These are phyloP conservation scores for Ascochyta lentis DNA, from an alignment of 2,329 filamentous ascomycete species.

Conservation along the genomic window DNA sequence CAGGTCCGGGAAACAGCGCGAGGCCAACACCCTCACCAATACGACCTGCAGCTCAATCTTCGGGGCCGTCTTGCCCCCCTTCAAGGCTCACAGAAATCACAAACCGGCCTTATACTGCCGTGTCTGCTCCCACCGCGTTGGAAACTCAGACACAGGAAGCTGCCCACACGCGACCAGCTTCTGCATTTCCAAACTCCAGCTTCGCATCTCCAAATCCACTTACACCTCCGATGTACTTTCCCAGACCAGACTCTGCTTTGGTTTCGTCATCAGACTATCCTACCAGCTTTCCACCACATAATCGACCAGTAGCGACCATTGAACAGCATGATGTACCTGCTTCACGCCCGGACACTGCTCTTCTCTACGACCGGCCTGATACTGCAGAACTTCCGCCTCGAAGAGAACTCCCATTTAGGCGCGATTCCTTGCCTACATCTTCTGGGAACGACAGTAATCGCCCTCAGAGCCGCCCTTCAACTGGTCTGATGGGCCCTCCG, in stretches of 20 bases:
- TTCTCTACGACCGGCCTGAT: conserved; percentile 24
- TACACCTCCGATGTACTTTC: conserved; percentile 36
- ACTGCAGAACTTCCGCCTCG: conserved; percentile 43
- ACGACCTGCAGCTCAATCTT: conserved; percentile 7
- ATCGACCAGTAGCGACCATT: conserved; percentile 5
- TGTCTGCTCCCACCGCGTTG: conserved; percentile 14
- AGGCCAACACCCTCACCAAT: neutral
- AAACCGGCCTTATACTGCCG: conserved; percentile 32
- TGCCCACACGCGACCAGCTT: conserved; percentile 21
- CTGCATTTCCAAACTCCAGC: conserved; percentile 20
- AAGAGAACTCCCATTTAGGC: conserved; percentile 51
- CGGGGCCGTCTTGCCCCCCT: conserved; percentile 35
- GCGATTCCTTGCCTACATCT: conserved; percentile 38
- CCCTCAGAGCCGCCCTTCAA: conserved; percentile 33
- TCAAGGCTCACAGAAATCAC: conserved; percentile 35
- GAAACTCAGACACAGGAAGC: conserved; percentile 21
- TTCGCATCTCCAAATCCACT: conserved; percentile 20
- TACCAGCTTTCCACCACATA: conserved; percentile 3
- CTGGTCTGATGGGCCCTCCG: conserved; percentile 39
- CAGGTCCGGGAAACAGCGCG: neutral
- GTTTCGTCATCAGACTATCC: conserved; percentile 2
- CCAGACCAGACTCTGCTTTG: conserved; percentile 31
- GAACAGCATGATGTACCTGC: conserved; percentile 12
- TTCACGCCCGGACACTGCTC: conserved; percentile 27
- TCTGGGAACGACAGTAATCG: conserved; percentile 31